Evolutionary conservation across 768 basidiomycete species (phyloP).

Genomic region (Suillus placidus): DNA sequence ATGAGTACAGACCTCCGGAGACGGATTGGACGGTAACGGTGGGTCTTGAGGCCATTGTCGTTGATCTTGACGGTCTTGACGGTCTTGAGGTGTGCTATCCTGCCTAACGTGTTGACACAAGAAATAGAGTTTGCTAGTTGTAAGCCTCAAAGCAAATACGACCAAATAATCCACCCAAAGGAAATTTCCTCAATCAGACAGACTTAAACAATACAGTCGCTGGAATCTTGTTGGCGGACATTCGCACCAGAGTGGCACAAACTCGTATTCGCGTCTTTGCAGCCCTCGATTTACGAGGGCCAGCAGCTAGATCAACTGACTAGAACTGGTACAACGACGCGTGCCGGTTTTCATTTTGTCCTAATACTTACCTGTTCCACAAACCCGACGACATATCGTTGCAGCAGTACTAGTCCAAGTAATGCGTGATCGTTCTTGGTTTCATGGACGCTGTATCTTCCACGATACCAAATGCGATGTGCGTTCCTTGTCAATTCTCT

Average conservation of each 20-base stretch:
- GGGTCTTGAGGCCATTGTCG: conserved; percentile 88
- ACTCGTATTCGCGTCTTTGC: background rate
- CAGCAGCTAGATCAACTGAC: background rate
- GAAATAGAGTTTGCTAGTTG: conserved; percentile 30
- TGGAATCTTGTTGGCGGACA: background rate
- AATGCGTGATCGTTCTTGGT: background rate
- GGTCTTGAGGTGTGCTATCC: conserved; percentile 16
- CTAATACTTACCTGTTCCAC: background rate
- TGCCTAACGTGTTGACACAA: conserved; percentile 6
- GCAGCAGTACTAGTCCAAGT: background rate
- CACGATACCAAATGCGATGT: background rate
- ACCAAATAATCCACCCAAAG: background rate
- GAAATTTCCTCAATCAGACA: background rate
- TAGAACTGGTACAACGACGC: background rate
- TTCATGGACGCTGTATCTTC: background rate
- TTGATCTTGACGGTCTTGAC: conserved; percentile 46
- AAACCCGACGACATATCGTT: background rate
- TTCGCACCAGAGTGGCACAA: background rate
- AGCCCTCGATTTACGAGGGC: background rate
- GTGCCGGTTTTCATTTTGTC: background rate
- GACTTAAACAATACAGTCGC: background rate
- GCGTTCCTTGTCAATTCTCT: background rate
- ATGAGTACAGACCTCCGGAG: conserved; percentile 61
- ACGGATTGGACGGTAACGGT: conserved; percentile 83
- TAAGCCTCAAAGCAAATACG: conserved; percentile 34